A percentile compares a stretch with the other conserved stretches of the same genome.
phyloP scores from a whole-genome alignment of 306 rosid species.

The Acacia melanoxylon region DNA sequence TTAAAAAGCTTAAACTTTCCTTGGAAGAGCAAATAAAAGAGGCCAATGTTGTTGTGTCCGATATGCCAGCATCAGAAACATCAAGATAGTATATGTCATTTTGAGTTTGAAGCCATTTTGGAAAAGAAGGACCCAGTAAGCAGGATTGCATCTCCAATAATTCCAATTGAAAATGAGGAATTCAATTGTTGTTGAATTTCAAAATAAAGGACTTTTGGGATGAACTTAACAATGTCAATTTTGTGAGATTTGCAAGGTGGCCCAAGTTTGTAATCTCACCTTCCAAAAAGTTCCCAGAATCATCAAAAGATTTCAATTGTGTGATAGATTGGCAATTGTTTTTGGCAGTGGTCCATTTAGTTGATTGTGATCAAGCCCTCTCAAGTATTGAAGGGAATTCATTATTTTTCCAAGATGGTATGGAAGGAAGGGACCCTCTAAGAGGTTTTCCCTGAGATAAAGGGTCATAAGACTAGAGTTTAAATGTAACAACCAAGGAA shows the following conservation, averaged over 20 bases:
- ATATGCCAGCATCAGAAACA: not conserved
- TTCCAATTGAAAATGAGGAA: conserved; percentile 23
- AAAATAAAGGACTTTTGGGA: not conserved
- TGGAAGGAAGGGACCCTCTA: not conserved
- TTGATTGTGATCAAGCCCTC: not conserved
- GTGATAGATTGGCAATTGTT: not conserved
- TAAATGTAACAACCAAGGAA: not conserved
- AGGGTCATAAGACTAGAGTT: not conserved
- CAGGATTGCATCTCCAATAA: fast-evolving
- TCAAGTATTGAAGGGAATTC: not conserved
- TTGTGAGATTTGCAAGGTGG: conserved; percentile 2
- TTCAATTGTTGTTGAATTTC: not conserved
- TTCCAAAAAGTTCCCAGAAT: not conserved
- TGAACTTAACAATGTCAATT: fast-evolving
- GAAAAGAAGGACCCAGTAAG: not conserved
- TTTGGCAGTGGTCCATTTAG: not conserved
- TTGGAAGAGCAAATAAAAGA: not conserved
- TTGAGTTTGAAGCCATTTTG: conserved; percentile 33
- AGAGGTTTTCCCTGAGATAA: not conserved
- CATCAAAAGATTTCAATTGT: not conserved
- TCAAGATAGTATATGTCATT: not conserved
- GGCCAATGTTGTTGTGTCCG: not conserved
- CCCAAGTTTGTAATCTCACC: not conserved
- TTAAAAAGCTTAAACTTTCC: not conserved
- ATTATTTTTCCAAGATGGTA: not conserved